phyloP scores from a whole-genome alignment of 108 stramenopile genomes.

The Heterococcus sp. region DNA sequence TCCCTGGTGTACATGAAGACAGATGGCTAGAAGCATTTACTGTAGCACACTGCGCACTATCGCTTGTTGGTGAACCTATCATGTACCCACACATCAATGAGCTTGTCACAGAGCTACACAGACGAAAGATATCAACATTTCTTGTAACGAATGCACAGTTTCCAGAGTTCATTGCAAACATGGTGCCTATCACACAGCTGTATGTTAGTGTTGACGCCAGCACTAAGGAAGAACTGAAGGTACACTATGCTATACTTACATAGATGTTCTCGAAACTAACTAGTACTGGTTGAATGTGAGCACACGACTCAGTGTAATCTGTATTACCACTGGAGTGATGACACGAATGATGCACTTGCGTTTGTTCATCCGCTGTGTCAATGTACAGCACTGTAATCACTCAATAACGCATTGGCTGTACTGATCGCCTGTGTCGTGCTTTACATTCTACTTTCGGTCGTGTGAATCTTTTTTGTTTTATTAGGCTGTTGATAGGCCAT shows the following conservation, averaged over 20 bases:
- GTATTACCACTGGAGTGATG: no score
- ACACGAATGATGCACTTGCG: no score
- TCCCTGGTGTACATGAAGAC: conserved; percentile 85
- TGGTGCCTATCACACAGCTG: conserved; percentile 89
- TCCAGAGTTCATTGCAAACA: conserved; percentile 75
- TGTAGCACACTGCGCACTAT: conserved; percentile 79
- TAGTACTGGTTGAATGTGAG: no score
- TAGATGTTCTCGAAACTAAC: no score
- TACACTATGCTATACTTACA: no score
- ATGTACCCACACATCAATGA: conserved; percentile 94
- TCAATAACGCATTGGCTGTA: no score
- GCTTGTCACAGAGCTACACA: conserved; percentile 77
- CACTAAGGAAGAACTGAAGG: conserved; percentile 78
- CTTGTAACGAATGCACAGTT: conserved; percentile 96
- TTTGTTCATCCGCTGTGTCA: no score
- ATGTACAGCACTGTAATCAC: no score
- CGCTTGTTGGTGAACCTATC: conserved; percentile 72
- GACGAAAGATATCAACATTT: conserved; percentile 80
- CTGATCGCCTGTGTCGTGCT: no score
- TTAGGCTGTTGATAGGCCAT: conserved; percentile 87
- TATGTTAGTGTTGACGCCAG: conserved; percentile 76
- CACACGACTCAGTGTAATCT: no score
- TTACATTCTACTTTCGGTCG: no score
- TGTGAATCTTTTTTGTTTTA: no score
- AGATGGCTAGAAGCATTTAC: conserved; percentile 88